Evolutionary conservation across 2,329 filamentous ascomycete genomes (phyloP), one percentile per base, ranked within the genome.

Genomic region (Talaromyces sp.): DNA sequence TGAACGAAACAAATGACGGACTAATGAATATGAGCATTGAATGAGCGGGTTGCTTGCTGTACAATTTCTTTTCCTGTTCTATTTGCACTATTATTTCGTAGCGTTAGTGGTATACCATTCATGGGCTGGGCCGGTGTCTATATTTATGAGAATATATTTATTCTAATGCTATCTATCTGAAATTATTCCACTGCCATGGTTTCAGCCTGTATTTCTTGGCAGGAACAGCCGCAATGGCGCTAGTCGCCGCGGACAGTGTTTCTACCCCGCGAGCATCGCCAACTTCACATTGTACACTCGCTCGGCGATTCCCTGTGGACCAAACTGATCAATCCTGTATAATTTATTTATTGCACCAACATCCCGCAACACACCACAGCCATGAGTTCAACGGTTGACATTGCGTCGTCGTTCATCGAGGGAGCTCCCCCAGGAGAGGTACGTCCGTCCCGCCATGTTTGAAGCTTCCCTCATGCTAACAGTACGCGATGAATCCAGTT

Each of bases 11-110:
- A n/a, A 92, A 92, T 72, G 94, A 97, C 74, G 91, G 92, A 1
- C 82, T 97, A 66, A 96, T 96, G 89, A 92, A 94, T 69, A 95
- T 98, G 90, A 96, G 91, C 75, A 96, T 97, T 70, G 93, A 97
- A 75, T 96, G 79, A 77, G 47, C 10, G 10, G 16, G 18, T n/a
- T 18, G 27, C 50, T 53, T 53, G 44, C 9, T 47, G 36, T 27
- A 8, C 10, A 31, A 51, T 36, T 36, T 50, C 40, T 47, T 14
- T 50, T 42, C n/a, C 8, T 57, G 30, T 59, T 51, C 8, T 31
- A 18, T 57, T 23, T 10, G 3, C 10, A 8, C 34, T 36, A 9
- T 47, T 47, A 1, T 47, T 47, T 47, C 44, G n/a, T 47, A 47
- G 44, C 44, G 44, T 42, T 42, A 16, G 40, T 12, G n/a, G 40